These are phyloP conservation scores for Linderniella brevidens DNA, from an alignment of 257 asterid species.

Conservation along the genomic window DNA sequence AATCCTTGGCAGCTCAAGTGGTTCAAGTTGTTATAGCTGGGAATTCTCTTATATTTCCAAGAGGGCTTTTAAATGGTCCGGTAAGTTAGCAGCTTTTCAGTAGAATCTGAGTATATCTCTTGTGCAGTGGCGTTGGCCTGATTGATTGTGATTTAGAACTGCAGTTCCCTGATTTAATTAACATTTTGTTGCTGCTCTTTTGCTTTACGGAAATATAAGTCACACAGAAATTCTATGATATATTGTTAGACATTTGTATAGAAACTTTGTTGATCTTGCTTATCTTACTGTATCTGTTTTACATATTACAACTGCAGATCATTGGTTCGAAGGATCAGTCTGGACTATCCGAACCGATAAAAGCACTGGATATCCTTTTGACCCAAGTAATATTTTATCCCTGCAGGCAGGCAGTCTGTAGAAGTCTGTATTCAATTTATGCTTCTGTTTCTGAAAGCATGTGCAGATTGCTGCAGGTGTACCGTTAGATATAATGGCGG, in stretches of 20 bases:
- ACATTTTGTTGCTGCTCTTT: too few species aligned
- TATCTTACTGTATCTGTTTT: background rate
- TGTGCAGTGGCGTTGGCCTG: background rate
- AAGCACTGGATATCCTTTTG: conserved; percentile 83
- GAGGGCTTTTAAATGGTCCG: conserved; percentile 80
- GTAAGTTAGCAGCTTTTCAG: conserved; percentile 16
- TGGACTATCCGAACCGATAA: conserved; percentile 60
- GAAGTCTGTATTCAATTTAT: background rate
- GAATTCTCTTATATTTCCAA: conserved; percentile 64
- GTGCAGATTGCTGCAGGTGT: conserved; percentile 70
- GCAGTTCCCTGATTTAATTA: too few species aligned
- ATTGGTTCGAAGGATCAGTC: conserved; percentile 64
- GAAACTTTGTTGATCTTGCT: conserved; percentile 6
- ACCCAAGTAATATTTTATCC: conserved; percentile 43
- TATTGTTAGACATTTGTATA: background rate
- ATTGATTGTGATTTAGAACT: too few species aligned
- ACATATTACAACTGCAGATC: conserved; percentile 39
- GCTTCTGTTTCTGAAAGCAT: conserved; percentile 9
- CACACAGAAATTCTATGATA: too few species aligned
- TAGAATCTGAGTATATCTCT: background rate
- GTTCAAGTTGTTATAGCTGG: conserved; percentile 92
- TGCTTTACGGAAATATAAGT: too few species aligned
- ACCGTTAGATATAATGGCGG: conserved; percentile 88
- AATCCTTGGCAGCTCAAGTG: conserved; percentile 68
- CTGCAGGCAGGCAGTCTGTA: too few species aligned